These are phyloP conservation scores for Melaleuca alternifolia DNA, from an alignment of 345 rosid genomes.

Conservation along the genomic window DNA sequence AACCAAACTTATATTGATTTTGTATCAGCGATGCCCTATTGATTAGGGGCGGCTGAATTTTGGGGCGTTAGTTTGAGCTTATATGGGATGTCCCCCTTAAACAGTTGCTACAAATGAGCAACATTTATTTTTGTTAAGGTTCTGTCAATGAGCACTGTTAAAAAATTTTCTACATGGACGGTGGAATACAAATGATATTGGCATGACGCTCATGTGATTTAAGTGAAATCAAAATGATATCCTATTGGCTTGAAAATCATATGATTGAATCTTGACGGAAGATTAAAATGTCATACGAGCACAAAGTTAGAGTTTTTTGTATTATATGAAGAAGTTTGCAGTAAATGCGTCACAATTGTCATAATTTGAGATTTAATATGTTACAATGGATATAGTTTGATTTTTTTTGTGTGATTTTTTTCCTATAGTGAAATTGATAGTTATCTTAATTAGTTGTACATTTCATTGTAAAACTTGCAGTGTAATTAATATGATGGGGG, in stretches of 20 bases:
- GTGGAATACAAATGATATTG: background rate
- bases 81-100: too few relatives aligned
- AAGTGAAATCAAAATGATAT: background rate
- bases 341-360: background rate
- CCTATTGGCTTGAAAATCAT: background rate
- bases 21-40: background rate
- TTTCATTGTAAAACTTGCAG: background rate
- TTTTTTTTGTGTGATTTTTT: background rate
- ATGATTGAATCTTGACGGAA: background rate
- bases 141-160: background rate
- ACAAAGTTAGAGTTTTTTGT: background rate
- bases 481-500: background rate
- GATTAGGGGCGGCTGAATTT: background rate
- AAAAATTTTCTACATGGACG: background rate
- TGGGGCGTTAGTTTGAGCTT: background rate
- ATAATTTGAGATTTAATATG: background rate
- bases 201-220: background rate
- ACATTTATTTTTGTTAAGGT: background rate
- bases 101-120: background rate
- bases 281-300: background rate
- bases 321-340: background rate
- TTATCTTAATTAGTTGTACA: background rate
- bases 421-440: background rate
- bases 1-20: background rate
- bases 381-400: background rate